These are phyloP conservation scores for Neoarthrinium moseri DNA, from an alignment of 2,329 filamentous ascomycete genomes.

Conservation along the genomic window DNA sequence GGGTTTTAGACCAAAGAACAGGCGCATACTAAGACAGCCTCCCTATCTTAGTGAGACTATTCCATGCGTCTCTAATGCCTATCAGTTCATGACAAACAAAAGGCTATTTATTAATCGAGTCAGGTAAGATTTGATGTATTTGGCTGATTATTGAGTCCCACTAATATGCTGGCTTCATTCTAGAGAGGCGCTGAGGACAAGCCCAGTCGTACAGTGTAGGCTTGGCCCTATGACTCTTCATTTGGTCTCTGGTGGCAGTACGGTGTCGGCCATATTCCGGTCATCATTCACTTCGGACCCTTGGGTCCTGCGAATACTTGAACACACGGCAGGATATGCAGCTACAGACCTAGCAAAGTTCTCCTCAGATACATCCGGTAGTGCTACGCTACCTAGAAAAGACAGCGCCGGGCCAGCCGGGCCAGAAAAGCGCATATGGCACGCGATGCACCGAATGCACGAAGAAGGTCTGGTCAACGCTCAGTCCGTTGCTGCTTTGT, in stretches of 20 bases:
- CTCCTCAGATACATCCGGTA: background rate
- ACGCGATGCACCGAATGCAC: background rate
- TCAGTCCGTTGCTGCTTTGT: background rate
- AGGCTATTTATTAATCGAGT: slow-evolving; percentile 2
- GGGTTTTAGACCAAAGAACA: background rate
- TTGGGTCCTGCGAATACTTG: background rate
- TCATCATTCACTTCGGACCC: background rate
- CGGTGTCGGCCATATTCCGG: background rate
- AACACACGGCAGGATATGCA: background rate
- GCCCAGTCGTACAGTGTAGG: background rate
- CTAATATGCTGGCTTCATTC: background rate
- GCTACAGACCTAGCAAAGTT: slow-evolving; percentile 2
- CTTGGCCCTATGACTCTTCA: background rate
- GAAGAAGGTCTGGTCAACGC: background rate
- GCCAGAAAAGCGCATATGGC: slow-evolving; percentile 6
- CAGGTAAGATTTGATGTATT: slow-evolving; percentile 2
- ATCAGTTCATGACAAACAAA: slow-evolving; percentile 9
- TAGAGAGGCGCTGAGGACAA: background rate
- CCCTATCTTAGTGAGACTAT: slow-evolving; percentile 5
- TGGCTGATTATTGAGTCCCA: background rate
- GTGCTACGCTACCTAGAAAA: background rate
- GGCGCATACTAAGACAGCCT: background rate
- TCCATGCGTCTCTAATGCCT: slow-evolving; percentile 7
- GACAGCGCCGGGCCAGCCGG: background rate
- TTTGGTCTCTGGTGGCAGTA: background rate